Conservation (phyloP, 257 asterid species). For the Parsonsia alboflavescens region DNA sequence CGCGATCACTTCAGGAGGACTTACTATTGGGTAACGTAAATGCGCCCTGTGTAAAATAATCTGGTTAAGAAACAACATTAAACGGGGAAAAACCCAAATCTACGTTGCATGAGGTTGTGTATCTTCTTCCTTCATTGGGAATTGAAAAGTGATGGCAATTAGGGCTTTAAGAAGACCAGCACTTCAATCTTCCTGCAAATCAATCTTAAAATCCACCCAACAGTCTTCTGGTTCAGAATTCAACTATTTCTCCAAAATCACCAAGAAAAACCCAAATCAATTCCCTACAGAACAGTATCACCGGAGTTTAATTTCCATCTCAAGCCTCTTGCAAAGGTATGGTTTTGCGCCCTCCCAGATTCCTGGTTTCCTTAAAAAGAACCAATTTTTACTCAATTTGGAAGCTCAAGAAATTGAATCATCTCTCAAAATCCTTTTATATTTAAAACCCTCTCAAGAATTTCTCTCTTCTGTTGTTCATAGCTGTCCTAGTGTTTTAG, state of each 20-base stretch:
- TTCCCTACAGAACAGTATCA: slow-evolving; percentile 12
- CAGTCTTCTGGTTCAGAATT: background rate
- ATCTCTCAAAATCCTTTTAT: slow-evolving; percentile 43
- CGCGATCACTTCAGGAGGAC: no score
- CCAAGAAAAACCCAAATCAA: slow-evolving; percentile 19
- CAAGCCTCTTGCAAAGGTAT: slow-evolving; percentile 50
- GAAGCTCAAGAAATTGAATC: slow-evolving; percentile 39
- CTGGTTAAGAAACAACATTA: no score
- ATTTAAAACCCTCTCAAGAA: slow-evolving; percentile 45
- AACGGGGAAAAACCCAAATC: no score
- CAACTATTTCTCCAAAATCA: slow-evolving; percentile 17
- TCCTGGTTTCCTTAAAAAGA: slow-evolving; percentile 41
- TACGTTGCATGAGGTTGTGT: background rate
- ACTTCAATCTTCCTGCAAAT: slow-evolving; percentile 7
- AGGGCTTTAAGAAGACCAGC: slow-evolving; percentile 13
- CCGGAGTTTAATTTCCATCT: slow-evolving; percentile 31
- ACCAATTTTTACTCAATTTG: slow-evolving; percentile 40
- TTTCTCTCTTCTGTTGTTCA: slow-evolving; percentile 50
- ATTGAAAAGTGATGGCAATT: slow-evolving; percentile 17
- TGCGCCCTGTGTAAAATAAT: no score
- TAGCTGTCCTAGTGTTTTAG: slow-evolving; percentile 53
- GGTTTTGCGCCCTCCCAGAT: slow-evolving; percentile 48
- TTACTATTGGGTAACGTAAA: no score
- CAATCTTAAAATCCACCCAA: slow-evolving; percentile 9
- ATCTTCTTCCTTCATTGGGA: background rate